Percentiles rank a stretch among this genome's conserved stretches.
phyloP scores from a whole-genome alignment of 768 basidiomycete genomes.

The Rhizopogon vulgaris region DNA sequence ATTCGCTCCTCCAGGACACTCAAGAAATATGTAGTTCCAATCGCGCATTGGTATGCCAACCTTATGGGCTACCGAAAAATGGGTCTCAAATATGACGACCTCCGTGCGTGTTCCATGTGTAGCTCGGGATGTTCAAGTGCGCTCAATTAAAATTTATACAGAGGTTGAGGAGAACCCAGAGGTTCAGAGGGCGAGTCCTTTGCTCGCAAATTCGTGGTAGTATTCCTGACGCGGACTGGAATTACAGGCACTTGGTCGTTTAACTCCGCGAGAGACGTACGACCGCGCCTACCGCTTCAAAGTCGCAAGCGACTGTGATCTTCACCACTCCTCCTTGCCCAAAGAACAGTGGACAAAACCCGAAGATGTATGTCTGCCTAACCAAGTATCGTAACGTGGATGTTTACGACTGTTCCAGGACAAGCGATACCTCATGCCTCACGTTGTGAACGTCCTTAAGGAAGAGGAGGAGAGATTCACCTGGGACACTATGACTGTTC shows the following conservation, averaged over 20 bases:
- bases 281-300: constrained; percentile 91
- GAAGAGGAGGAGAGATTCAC: constrained; percentile 72
- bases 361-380: constrained; percentile 55
- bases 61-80: constrained; percentile 78
- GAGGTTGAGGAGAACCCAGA: constrained; percentile 74
- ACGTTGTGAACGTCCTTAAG: constrained; percentile 62
- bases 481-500: constrained; percentile 78
- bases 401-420: constrained; percentile 49
- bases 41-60: constrained; percentile 80
- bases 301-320: constrained; percentile 41
- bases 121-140: not conserved
- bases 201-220: not conserved
- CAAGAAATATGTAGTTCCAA: constrained; percentile 60
- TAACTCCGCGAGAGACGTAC: constrained; percentile 74
- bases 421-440: constrained; percentile 78
- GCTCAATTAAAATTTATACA: constrained; percentile 14
- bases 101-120: constrained; percentile 51
- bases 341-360: constrained; percentile 75
- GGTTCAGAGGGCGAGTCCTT: constrained; percentile 67
- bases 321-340: constrained; percentile 75
- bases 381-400: not conserved
- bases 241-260: constrained; percentile 71
- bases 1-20: constrained; percentile 66
- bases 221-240: not conserved
- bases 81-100: constrained; percentile 93